Evolutionary conservation across 2,329 filamentous ascomycete species (phyloP), one percentile per base, ranked within the genome.

Genomic region (Claviceps monticola): DNA sequence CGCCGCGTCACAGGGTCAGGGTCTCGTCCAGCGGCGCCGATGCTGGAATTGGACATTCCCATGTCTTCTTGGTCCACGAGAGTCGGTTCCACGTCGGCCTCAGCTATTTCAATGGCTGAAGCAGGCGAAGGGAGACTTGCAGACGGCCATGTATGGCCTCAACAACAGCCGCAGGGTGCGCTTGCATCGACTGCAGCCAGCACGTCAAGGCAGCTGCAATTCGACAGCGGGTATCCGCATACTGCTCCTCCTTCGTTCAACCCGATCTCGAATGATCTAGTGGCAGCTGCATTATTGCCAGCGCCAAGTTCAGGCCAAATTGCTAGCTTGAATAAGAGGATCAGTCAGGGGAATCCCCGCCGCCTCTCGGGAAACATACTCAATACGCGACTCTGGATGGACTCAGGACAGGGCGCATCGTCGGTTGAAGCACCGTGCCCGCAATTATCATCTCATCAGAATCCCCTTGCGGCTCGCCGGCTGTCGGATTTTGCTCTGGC

Each of bases 141-240:
- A 17, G 69, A 66, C 51, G 58, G 61, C 13, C 64, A 63, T 55
- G 77, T 74, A 8, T 79, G 76, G 75, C 74, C 76, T 23, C 66
- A 64, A 17, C 61, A 57, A 19, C 61, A 57, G 17, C 61, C 63
- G 14, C 52, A 59, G 17, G 51, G 17, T 21, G 29, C 44, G 21
- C 13, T 59, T 14, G 60, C 63, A 21, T 51, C 55, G 48, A 55
- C 59, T 17, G 54, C 58, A 17, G 21, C 16, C 13, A 9, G 11
- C 14, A 19, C 23, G 9, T 17, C 48, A n/a, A 49, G 54, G 11
- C 66, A 51, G 39, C 47, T 50, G 44, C 26, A 5, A 17, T 55
- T 58, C 21, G 57, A 54, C 14, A 68, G 64, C 13, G 68, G 64
- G 4, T 69, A 71, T 55, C 69, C 72, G 1, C 68, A 65, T 50